Conservation (phyloP, 345 rosid species). For the Dipteronia sinensis region DNA sequence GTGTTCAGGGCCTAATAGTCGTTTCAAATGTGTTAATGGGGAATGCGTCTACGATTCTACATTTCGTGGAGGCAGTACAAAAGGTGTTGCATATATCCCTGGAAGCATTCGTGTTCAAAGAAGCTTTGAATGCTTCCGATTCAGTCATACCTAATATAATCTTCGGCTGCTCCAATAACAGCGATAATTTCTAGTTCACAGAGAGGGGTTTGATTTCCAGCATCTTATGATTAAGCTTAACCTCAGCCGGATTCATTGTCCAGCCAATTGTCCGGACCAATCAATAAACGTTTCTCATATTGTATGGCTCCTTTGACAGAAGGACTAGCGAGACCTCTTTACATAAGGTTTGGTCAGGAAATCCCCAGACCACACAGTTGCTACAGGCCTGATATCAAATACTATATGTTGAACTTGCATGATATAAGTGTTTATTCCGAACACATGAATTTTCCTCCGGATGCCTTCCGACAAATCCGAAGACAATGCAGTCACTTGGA, state of each 20-base stretch:
- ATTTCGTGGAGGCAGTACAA: conserved; percentile 15
- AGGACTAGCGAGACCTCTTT: too few species aligned
- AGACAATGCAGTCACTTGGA: too few species aligned
- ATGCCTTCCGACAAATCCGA: too few species aligned
- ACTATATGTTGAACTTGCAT: too few species aligned
- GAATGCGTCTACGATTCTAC: conserved; percentile 9
- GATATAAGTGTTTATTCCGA: too few species aligned
- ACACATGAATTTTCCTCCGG: too few species aligned
- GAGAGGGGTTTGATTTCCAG: not conserved
- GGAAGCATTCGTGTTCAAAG: conserved; percentile 6
- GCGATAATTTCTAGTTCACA: not conserved
- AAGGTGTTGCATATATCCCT: conserved; percentile 20
- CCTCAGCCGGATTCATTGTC: not conserved
- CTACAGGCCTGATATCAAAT: too few species aligned
- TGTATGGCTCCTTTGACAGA: too few species aligned
- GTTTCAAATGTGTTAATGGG: conserved; percentile 7
- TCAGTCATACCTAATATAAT: not conserved
- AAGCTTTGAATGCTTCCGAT: not conserved
- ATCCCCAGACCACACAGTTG: too few species aligned
- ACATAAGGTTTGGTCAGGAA: too few species aligned
- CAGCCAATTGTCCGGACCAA: too few species aligned
- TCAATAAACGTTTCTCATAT: too few species aligned
- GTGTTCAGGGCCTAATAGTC: not conserved
- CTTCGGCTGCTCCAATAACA: conserved; percentile 25
- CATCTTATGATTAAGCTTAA: not conserved